A percentile compares a stretch with the other conserved stretches of the same genome.
phyloP scores from a whole-genome alignment of 257 asterid genomes.

The Penstemon eatonii region DNA sequence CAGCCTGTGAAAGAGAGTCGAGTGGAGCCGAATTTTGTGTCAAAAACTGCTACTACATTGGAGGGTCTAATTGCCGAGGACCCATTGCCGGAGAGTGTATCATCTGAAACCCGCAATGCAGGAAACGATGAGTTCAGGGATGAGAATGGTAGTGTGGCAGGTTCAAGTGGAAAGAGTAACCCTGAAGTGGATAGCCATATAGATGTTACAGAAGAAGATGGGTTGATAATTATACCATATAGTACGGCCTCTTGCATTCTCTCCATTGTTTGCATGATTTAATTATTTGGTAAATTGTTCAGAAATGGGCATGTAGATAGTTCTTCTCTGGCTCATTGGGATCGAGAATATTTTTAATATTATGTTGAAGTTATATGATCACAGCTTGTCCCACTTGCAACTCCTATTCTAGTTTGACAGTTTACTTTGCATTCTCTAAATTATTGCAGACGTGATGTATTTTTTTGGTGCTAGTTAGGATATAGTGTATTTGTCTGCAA shows the following conservation, averaged over 20 bases:
- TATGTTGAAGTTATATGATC: background rate
- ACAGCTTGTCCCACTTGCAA: conserved; percentile 4
- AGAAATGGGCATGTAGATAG: conserved; percentile 2
- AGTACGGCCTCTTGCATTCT: conserved; percentile 47
- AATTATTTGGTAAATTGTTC: conserved; percentile 19
- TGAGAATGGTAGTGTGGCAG: conserved; percentile 44
- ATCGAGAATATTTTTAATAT: background rate
- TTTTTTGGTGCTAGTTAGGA: background rate
- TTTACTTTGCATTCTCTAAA: background rate
- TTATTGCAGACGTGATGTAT: background rate
- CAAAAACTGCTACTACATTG: conserved; percentile 47
- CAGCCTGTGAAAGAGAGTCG: conserved; percentile 53
- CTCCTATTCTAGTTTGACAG: background rate
- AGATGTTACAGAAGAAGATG: conserved; percentile 77
- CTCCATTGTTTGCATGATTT: conserved; percentile 23
- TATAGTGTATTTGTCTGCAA: background rate
- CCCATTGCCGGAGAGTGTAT: conserved; percentile 37
- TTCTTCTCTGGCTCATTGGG: conserved; percentile 5
- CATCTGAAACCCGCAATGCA: conserved; percentile 41
- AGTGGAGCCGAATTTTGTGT: conserved; percentile 35
- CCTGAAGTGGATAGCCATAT: conserved; percentile 53
- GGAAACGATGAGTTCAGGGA: conserved; percentile 44
- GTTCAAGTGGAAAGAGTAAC: conserved; percentile 42
- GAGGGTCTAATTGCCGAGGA: conserved; percentile 74
- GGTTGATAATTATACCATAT: conserved; percentile 71